Conservation (phyloP, 257 asterid species). For the Solanum lycopersicoides region DNA sequence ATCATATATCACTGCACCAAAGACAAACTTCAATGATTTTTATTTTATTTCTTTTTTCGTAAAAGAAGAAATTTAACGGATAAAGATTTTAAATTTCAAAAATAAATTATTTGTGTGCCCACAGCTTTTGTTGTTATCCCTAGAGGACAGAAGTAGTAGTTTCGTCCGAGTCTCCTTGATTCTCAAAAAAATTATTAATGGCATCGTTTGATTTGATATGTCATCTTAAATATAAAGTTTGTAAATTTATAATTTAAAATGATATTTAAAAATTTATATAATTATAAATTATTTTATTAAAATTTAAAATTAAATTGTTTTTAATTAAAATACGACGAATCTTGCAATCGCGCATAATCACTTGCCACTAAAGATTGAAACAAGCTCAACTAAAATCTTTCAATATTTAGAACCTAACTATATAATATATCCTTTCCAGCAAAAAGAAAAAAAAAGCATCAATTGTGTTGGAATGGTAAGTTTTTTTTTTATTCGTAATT, state of each 20-base stretch:
- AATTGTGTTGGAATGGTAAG: background rate
- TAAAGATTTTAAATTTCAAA: background rate
- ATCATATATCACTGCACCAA: background rate
- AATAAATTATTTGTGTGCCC: background rate
- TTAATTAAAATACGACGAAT: background rate
- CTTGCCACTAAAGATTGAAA: too few relatives aligned
- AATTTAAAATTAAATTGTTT: background rate
- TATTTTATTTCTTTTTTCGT: background rate
- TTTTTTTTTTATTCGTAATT: too few relatives aligned
- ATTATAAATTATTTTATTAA: too few relatives aligned
- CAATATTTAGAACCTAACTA: background rate
- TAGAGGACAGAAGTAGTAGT: background rate
- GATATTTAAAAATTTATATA: too few relatives aligned
- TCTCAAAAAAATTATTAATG: background rate
- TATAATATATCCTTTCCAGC: background rate
- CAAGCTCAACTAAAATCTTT: background rate
- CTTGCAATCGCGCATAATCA: background rate
- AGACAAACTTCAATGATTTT: background rate
- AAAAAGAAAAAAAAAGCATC: too few relatives aligned
- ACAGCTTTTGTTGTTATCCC: background rate
- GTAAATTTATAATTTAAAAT: too few relatives aligned
- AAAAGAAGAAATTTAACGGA: background rate
- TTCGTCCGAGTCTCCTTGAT: background rate
- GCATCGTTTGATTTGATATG: accelerated
- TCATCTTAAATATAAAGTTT: too few relatives aligned